Conservation (phyloP, 164 flowering plant species). For the Santalum album region DNA sequence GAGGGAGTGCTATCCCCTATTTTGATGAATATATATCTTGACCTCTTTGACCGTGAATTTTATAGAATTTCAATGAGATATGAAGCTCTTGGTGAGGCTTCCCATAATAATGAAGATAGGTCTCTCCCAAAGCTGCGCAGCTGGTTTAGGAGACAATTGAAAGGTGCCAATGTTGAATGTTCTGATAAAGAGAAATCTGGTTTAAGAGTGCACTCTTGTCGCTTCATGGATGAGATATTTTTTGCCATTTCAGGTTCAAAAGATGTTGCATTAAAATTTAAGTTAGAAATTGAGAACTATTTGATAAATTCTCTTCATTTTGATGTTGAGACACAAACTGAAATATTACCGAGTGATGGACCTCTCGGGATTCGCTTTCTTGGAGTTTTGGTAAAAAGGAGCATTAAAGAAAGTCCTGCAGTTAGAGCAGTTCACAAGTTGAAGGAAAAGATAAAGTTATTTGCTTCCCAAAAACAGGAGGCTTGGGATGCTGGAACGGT, state of each 20-base stretch:
- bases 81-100: conserved; percentile 44
- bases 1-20: conserved; percentile 87
- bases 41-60: conserved; percentile 61
- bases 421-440: conserved; percentile 76
- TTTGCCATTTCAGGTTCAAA: conserved; percentile 59
- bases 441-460: conserved; percentile 62
- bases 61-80: conserved; percentile 58
- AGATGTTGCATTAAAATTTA: conserved; percentile 43
- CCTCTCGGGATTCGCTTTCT: conserved; percentile 44
- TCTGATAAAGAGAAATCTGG: conserved; percentile 13
- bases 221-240: conserved; percentile 85
- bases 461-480: conserved; percentile 69
- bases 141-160: conserved; percentile 80
- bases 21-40: conserved; percentile 80
- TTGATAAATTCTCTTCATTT: conserved; percentile 40
- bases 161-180: conserved; percentile 16
- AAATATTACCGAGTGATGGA: conserved; percentile 32
- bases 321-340: conserved; percentile 33
- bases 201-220: conserved; percentile 54
- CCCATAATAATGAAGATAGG: conserved; percentile 14
- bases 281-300: conserved; percentile 39
- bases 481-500: conserved; percentile 59
- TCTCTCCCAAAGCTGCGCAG: conserved; percentile 45
- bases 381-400: conserved; percentile 44
- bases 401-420: conserved; percentile 43